Evolutionary conservation across 1,139 yeast genomes (phyloP).

Genomic region (Suhomyces guaymorum): DNA sequence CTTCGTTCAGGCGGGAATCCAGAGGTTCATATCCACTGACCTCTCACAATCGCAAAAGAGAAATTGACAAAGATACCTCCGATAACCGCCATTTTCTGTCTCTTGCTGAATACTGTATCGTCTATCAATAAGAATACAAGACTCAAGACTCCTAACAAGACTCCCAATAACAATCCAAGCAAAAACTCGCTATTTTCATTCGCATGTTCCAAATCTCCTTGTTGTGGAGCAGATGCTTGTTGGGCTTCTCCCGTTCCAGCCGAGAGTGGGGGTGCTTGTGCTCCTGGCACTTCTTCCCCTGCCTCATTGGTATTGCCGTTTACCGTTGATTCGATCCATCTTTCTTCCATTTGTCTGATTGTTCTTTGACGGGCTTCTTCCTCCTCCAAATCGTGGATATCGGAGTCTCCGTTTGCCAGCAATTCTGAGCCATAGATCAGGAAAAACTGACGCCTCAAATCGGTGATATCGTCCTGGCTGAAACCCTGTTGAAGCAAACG

Average conservation of each 20-base stretch:
- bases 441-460: constrained; percentile 72
- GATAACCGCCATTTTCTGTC: constrained; percentile 61
- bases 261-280: constrained; percentile 1
- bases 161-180: constrained; percentile 64
- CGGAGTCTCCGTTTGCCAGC: constrained; percentile 9
- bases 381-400: constrained; percentile 43
- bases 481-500: constrained; percentile 81
- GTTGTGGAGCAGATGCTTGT: constrained; percentile 23
- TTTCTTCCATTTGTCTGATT: constrained; percentile 71
- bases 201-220: constrained; percentile 34
- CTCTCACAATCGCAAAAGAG: constrained; percentile 55
- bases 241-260: constrained; percentile 12
- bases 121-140: constrained; percentile 56
- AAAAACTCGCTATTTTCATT: constrained; percentile 58
- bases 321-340: constrained; percentile 87
- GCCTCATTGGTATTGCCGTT: constrained; percentile 18
- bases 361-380: constrained; percentile 40
- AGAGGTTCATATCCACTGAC: too few species aligned
- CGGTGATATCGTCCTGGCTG: constrained; percentile 69
- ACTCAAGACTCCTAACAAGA: constrained; percentile 63
- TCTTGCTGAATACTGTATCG: constrained; percentile 55
- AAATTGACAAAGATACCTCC: constrained; percentile 63
- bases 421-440: constrained; percentile 53
- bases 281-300: constrained; percentile 1
- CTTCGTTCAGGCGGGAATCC: too few species aligned